Evolutionary conservation across 2,329 filamentous ascomycete genomes (phyloP), one percentile per base, ranked within the genome.

Genomic region (Trichoderma harzianum): DNA sequence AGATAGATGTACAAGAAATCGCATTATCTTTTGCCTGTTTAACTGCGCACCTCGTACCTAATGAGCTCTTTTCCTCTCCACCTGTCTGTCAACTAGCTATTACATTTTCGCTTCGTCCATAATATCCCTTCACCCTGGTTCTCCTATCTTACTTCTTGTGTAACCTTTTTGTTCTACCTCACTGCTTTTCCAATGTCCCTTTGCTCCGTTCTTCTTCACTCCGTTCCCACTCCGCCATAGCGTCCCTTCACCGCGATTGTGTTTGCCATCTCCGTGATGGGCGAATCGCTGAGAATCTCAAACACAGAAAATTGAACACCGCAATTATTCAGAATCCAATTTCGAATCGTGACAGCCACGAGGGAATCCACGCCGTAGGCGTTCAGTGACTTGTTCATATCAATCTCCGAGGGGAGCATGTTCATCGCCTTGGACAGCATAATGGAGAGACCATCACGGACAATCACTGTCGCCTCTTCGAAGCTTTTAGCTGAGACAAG

Each of bases 301-400:
- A 86, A 86, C 2, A 86, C 81, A 0, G 84, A 83, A 3, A 87
- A 75, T 65, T 85, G 80, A 0, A 83, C 83, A 3, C 80, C 79
- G 18, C 83, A 84, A 73, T 84, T 83, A 63, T 81, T 79, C 2
- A 82, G 78, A 6, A 88, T 81, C 85, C 86, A 87, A 74, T 83
- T 86, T n/a, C 86, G 81, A 8, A 87, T 78, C 12, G 83, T 84
- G n/a, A 88, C 84, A 1, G 86, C 86, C 6, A 87, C 83, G 8
- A 88, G 80, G 0, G 85, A 87, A 77, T 88, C 86, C 7, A 88
- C 83, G 0, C 86, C 86, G 72, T 87, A 88, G 4, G 82, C 83
- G 36, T 79, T 81, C 4, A 83, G 80, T 1, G 83, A 77, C 70
- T 80, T 80, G 36, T 77, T 76, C 43, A 78, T 76, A 72, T 86